Base-by-base conservation (phyloP, 495 filamentous ascomycete species). In the Xylaria venustula region DNA sequence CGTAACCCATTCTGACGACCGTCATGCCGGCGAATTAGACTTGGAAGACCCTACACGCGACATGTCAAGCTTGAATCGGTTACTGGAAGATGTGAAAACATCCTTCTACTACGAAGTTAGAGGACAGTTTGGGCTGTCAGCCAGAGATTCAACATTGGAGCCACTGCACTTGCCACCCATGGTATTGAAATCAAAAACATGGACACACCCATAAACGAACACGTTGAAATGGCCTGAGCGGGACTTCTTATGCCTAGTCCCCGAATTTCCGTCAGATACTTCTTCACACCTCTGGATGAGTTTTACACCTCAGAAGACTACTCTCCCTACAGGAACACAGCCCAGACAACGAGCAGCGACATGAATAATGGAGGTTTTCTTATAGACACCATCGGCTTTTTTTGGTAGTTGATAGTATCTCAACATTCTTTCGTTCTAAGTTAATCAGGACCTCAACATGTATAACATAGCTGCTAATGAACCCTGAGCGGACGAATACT, bases 101-200 rank as follows among this genome's bases (percentile, higher is more conserved):
- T 76, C 75, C 14, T 80, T 78, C 61, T 63, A 62, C 17, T 74
- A 69, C 51, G 77, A 79, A 61, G 60, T 73, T 7, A 69, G 73
- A 4, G 62, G 50, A 26, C 61, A 62, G 37, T 61, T 64, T 44
- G 65, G 59, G 7, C 42, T 70, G 28, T 58, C 58, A 50, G 65
- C 67, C 32, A 66, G 65, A 32, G 66, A 68, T 44, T 61, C 64
- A 26, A 23, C 64, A 19, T 28, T 40, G 49, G 68, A 66, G 45
- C 61, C 65, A 12, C 66, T 67, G 7, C 52, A 56, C 41, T 54
- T 71, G 12, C 68, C 68, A 5, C 68, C 68, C 15, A 30, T 71
- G 6, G 64, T 66, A 3, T 47, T 68, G 52, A 71, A 71, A 52
- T 64, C 61, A 22, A 71, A 71, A 44, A 51, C 36, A 37, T 59